phyloP scores from a whole-genome alignment of 495 filamentous ascomycete genomes.

The Talaromyces thailandensis region DNA sequence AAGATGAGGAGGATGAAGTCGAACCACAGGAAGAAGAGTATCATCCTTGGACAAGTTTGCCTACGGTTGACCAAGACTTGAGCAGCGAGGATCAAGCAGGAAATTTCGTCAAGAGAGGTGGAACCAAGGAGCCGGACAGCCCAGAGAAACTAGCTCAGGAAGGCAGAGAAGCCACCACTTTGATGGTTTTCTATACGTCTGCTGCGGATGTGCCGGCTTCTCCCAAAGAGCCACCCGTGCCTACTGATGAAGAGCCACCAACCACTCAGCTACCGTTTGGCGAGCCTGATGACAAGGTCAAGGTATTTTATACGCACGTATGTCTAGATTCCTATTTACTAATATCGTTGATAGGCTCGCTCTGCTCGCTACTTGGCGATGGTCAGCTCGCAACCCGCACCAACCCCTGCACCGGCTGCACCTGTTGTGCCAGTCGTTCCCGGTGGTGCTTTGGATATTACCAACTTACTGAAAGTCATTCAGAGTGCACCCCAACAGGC shows the following conservation, averaged over 20 bases:
- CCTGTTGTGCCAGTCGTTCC: conserved; percentile 18
- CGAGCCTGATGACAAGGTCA: conserved; percentile 32
- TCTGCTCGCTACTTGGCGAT: conserved; percentile 35
- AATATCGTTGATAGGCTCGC: conserved; percentile 22
- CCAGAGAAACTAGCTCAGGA: conserved; percentile 60
- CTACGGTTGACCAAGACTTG: conserved; percentile 51
- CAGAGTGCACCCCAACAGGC: conserved; percentile 25
- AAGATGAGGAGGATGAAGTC: conserved; percentile 57
- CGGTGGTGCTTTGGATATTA: conserved; percentile 32
- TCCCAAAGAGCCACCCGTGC: conserved; percentile 60
- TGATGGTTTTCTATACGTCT: conserved; percentile 76
- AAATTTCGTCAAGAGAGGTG: conserved; percentile 57
- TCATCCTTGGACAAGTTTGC: conserved; percentile 33
- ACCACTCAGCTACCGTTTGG: conserved; percentile 37
- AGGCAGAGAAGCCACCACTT: conserved; percentile 63
- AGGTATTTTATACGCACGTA: conserved; percentile 31
- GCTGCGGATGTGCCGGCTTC: conserved; percentile 65
- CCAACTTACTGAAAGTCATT: conserved; percentile 38
- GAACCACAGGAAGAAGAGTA: conserved; percentile 36
- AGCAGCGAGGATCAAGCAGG: conserved; percentile 38
- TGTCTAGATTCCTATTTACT: too few species aligned
- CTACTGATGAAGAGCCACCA: conserved; percentile 25
- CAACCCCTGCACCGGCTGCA: conserved; percentile 11
- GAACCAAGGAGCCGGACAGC: conserved; percentile 47
- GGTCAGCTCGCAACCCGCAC: conserved; percentile 25